These are phyloP conservation scores for Aspergillus sp. DNA, from an alignment of 2,329 filamentous ascomycete genomes.

Conservation along the genomic window DNA sequence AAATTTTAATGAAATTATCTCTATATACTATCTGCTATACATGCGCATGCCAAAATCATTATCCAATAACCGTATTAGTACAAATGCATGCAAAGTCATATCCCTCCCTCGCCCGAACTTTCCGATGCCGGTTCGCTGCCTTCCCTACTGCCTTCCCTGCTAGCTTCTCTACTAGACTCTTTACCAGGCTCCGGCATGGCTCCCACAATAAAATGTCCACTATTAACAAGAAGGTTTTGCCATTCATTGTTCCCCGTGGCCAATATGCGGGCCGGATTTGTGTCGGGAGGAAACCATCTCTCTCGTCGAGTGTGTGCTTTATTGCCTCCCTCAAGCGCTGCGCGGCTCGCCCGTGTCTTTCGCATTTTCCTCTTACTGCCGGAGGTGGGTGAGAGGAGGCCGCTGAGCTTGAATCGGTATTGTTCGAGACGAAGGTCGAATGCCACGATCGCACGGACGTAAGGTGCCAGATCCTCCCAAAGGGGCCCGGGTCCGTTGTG, in stretches of 20 bases:
- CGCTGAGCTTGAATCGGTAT: slow-evolving; percentile 58
- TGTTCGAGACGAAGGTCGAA: slow-evolving; percentile 66
- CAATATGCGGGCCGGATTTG: slow-evolving; percentile 58
- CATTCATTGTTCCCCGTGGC: slow-evolving; percentile 51
- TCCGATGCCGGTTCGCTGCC: slow-evolving; percentile 12
- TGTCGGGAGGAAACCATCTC: slow-evolving; percentile 59
- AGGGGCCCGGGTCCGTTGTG: slow-evolving; percentile 64
- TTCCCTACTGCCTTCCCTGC: slow-evolving; percentile 9
- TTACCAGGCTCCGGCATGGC: slow-evolving; percentile 1
- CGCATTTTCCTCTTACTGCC: slow-evolving; percentile 52
- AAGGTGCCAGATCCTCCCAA: slow-evolving; percentile 75
- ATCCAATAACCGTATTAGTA: not conserved
- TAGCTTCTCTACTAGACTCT: no score
- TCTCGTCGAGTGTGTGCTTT: slow-evolving; percentile 62
- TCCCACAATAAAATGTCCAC: slow-evolving; percentile 25
- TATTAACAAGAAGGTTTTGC: slow-evolving; percentile 30
- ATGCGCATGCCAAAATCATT: not conserved
- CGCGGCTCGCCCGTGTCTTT: slow-evolving; percentile 67
- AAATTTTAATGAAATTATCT: not conserved
- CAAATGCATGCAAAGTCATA: slow-evolving; percentile 1
- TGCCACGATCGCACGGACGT: slow-evolving; percentile 75
- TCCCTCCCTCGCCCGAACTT: slow-evolving; percentile 11
- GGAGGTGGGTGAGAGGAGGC: slow-evolving; percentile 55
- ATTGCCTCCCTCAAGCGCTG: slow-evolving; percentile 68
- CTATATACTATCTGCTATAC: not conserved